phyloP scores from a whole-genome alignment of 345 rosid species.

The Eutrema yunnanense region DNA sequence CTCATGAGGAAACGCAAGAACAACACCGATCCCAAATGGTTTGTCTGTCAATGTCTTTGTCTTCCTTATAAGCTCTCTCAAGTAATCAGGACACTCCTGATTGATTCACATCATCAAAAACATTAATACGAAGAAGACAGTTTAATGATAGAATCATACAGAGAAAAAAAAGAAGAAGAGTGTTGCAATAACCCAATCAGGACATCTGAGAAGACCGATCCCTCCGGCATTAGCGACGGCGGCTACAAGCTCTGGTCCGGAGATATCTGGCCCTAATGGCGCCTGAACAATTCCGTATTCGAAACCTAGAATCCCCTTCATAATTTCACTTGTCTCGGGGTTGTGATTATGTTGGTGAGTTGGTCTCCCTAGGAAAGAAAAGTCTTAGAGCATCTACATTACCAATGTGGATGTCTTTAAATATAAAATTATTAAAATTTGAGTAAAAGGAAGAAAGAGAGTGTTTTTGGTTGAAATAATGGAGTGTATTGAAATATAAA shows the following conservation, averaged over 20 bases:
- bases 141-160: background rate
- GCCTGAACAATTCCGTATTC: slow-evolving; percentile 77
- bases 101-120: background rate
- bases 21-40: slow-evolving; percentile 74
- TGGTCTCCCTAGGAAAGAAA: background rate
- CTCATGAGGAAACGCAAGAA: slow-evolving; percentile 76
- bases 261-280: slow-evolving; percentile 87
- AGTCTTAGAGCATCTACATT: too few species aligned
- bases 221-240: slow-evolving; percentile 91
- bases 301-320: slow-evolving; percentile 81
- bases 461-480: too few species aligned
- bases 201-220: slow-evolving; percentile 76
- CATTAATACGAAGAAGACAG: too few species aligned
- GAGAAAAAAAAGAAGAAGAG: too few species aligned
- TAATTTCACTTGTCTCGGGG: slow-evolving; percentile 10
- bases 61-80: slow-evolving; percentile 58
- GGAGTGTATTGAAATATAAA: too few species aligned
- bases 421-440: too few species aligned
- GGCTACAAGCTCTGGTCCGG: slow-evolving; percentile 86
- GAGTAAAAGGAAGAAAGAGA: too few species aligned
- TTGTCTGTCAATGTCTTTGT: slow-evolving; percentile 61
- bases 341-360: background rate
- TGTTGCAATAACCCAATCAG: slow-evolving; percentile 74
- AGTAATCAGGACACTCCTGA: slow-evolving; percentile 69
- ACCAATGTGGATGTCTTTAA: too few species aligned